Conservation (phyloP, 176 grass and related monocot species). For the Carex cristatella region DNA sequence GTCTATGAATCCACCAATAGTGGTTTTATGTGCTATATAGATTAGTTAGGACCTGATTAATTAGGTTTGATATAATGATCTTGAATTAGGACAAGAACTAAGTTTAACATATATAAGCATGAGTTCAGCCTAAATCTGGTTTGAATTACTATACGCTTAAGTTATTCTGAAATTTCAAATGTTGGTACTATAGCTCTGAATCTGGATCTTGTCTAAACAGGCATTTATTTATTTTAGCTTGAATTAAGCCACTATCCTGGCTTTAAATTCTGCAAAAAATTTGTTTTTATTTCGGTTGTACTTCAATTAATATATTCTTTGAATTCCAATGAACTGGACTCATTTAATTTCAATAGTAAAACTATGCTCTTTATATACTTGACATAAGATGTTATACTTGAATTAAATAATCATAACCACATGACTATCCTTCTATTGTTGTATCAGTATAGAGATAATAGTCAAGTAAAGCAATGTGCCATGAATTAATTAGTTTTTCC, state of each 20-base stretch:
- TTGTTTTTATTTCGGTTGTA: not conserved
- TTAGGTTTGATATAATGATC: not conserved
- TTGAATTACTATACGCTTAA: not conserved
- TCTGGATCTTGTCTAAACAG: not conserved
- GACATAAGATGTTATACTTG: not conserved
- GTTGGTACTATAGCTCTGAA: not conserved
- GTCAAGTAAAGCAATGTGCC: slow-evolving; percentile 15
- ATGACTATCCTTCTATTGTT: not conserved
- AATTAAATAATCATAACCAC: not conserved
- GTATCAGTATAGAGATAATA: slow-evolving; percentile 12
- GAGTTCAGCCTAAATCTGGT: not conserved
- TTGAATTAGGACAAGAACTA: not conserved
- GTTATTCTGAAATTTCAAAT: not conserved
- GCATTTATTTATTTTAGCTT: not conserved
- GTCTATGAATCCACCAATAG: not conserved
- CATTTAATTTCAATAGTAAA: not conserved
- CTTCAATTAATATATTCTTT: slow-evolving; percentile 3
- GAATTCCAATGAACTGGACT: not conserved
- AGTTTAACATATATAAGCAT: not conserved
- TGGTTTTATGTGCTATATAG: not conserved
- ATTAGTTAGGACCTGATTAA: not conserved
- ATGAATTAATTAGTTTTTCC: not conserved
- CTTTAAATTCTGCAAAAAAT: not conserved
- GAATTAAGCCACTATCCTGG: not conserved
- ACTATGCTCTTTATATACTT: not conserved